A percentile compares a stretch with the other conserved stretches of the same genome.
Conservation (phyloP, 768 basidiomycete species). For the Pisolithus sp. region DNA sequence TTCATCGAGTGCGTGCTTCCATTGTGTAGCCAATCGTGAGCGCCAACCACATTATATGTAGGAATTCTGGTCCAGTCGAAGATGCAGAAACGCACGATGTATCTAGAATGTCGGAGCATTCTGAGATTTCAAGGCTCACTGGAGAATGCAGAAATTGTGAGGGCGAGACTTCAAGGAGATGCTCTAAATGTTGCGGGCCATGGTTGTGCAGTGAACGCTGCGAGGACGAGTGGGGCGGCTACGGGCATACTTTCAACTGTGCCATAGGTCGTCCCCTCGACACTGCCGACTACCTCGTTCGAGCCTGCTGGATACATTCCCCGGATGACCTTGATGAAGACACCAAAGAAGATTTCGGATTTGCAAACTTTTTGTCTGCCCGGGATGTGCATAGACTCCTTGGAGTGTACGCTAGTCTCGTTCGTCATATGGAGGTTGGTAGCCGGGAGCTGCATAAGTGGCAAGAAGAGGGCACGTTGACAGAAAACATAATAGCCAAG, state of each 20-base stretch:
- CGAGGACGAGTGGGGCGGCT: not conserved
- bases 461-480: conserved; percentile 24
- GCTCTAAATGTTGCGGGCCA: not conserved
- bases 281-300: not conserved
- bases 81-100: not conserved
- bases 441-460: conserved; percentile 25
- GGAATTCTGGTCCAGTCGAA: too few relatives aligned
- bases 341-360: conserved; percentile 30
- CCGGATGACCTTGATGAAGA: conserved; percentile 21
- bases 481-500: conserved; percentile 24
- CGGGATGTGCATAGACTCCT: conserved; percentile 15
- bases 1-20: not conserved
- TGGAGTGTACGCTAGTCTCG: conserved; percentile 26
- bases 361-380: conserved; percentile 15
- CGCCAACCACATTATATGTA: not conserved
- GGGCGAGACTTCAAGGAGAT: not conserved
- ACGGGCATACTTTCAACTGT: not conserved
- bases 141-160: not conserved
- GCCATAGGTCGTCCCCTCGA: not conserved
- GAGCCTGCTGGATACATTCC: not conserved
- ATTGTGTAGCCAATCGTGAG: not conserved
- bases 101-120: not conserved
- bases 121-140: not conserved
- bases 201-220: not conserved
- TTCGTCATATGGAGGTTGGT: conserved; percentile 10